phyloP scores from a whole-genome alignment of 768 basidiomycete species.

The Phaeotremella fagi region DNA sequence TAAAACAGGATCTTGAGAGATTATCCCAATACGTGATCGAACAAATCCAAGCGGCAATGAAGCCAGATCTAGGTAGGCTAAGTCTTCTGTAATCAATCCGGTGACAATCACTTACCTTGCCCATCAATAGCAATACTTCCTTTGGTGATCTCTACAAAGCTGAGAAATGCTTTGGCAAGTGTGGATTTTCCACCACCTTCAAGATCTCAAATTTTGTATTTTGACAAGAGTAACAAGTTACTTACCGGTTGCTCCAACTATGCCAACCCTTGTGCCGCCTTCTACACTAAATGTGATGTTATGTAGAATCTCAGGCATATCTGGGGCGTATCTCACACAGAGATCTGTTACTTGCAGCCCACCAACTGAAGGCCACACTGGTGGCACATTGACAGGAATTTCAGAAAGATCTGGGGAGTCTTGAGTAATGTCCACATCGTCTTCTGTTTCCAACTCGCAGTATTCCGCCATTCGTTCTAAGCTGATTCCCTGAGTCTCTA shows the following conservation, averaged over 20 bases:
- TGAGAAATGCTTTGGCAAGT: conserved; percentile 42
- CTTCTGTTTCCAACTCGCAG: conserved; percentile 32
- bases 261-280: conserved; percentile 36
- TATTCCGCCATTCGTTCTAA: conserved; percentile 37
- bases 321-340: conserved; percentile 22
- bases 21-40: conserved; percentile 38
- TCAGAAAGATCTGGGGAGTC: conserved; percentile 2
- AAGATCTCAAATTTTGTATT: too few relatives aligned
- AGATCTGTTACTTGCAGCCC: conserved; percentile 14
- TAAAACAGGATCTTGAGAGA: conserved; percentile 42
- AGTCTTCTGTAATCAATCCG: neutral
- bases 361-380: conserved; percentile 19
- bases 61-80: conserved; percentile 26
- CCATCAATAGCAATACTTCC: conserved; percentile 42
- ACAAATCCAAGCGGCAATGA: conserved; percentile 33
- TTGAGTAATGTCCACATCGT: conserved; percentile 11
- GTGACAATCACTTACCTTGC: conserved; percentile 15
- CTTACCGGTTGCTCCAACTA: conserved; percentile 44
- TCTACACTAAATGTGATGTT: conserved; percentile 30
- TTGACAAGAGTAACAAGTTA: too few relatives aligned
- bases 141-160: conserved; percentile 38
- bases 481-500: conserved; percentile 28
- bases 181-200: conserved; percentile 45
- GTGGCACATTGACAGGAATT: conserved; percentile 1
- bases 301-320: conserved; percentile 39